A percentile compares a stretch with the other conserved stretches of the same genome.
phyloP scores from a whole-genome alignment of 2,329 filamentous ascomycete genomes.

The Claviceps africana region DNA sequence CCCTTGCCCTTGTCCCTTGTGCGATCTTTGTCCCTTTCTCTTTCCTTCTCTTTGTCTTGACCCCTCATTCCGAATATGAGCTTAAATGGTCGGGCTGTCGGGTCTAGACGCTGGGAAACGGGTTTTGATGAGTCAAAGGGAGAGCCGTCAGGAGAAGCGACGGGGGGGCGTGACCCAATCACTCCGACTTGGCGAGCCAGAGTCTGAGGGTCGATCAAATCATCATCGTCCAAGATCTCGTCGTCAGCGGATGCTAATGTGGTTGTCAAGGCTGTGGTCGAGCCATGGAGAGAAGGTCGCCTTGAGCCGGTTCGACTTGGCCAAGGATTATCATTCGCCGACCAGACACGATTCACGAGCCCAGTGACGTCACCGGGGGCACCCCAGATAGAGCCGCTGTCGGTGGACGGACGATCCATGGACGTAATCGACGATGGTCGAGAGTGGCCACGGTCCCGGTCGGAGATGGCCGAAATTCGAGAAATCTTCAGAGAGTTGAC shows the following conservation, averaged over 20 bases:
- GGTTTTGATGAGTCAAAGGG: conserved; percentile 15
- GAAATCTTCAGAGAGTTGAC: conserved; percentile 38
- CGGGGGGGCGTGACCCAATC: conserved; percentile 64
- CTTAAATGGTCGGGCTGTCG: conserved; percentile 78
- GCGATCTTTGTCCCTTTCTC: conserved; percentile 15
- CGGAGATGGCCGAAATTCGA: conserved; percentile 33
- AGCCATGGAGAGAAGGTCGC: conserved; percentile 68
- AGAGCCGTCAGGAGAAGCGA: conserved; percentile 6
- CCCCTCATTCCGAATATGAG: conserved; percentile 41
- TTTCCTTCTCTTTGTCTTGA: conserved; percentile 23
- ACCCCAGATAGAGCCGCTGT: conserved; percentile 64
- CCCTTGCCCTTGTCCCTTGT: conserved; percentile 25
- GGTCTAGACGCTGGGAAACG: conserved; percentile 59
- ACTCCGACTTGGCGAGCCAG: conserved; percentile 48
- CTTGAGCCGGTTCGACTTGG: conserved; percentile 57
- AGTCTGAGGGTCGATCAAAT: conserved; percentile 35
- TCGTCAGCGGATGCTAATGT: conserved; percentile 50
- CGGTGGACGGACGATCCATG: conserved; percentile 60
- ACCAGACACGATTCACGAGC: conserved; percentile 50
- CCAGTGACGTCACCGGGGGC: conserved; percentile 31
- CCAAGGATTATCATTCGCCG: conserved; percentile 39
- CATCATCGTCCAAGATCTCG: conserved; percentile 46
- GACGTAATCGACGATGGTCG: conserved; percentile 57
- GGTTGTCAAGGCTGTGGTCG: conserved; percentile 48
- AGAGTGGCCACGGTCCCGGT: conserved; percentile 44